Evolutionary conservation across 331 rosid genomes (phyloP), one percentile per base, ranked within the genome.

Genomic region (Spiraea crenata): DNA sequence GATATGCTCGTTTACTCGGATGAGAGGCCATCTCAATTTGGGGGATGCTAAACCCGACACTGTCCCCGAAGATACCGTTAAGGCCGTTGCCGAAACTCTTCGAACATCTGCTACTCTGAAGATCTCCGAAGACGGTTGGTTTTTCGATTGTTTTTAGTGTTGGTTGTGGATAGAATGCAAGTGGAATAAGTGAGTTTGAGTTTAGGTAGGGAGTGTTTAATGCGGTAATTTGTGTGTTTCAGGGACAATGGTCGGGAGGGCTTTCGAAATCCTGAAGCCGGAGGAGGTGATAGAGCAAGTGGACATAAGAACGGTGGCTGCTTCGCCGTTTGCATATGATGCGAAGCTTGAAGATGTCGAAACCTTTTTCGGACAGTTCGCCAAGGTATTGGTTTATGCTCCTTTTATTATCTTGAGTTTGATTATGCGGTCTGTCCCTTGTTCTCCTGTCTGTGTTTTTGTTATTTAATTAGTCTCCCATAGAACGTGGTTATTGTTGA

Each of bases 241-340:
- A 90, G 96, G 98, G 57, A 74, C 72, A 67, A 86, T 64, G 71
- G 82, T 92, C 64, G 92, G 96, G 62, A 81, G 96, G 85, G 71
- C 79, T 45, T 67, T 85, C 15, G 89, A 83, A 76, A 82, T 88
- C 62, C 63, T 77, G 61, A 88, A 86, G 63, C 85, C 86, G 1
- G 98, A 92, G 65, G 90, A 83, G 79, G 81, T 88, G 51, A 82
- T 90, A 20, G 96, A 90, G 83, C 98, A 92, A 76, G 80, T 88
- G 78, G 96, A 92, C 74, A 74, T 54, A 65, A 90, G 92, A 77
- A 92, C 98, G 8, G 70, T 88, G 52, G 98, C 98, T 72, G 96
- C 86, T 5, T 79, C 93, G 13, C 98, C 96, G 12, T 85, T 92
- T 70, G 86, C 79, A 73, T 78, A 83, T 71, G 87, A 82, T 64